Conservation (phyloP, 805 yeast species). For the Candida caryicola region DNA sequence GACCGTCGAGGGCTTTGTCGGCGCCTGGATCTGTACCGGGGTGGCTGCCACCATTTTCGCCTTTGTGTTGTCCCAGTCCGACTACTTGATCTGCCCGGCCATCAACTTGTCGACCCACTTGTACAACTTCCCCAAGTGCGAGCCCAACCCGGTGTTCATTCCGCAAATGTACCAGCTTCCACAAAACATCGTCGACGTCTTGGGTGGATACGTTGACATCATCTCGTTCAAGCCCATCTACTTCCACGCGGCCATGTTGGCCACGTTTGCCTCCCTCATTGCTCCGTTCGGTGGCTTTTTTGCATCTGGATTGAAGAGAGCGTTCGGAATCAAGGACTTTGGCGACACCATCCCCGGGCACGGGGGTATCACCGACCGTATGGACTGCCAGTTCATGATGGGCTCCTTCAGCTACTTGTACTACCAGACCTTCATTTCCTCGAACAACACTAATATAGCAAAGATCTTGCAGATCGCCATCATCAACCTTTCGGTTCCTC, state of each 20-base stretch:
- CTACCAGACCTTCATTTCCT: slow-evolving; percentile 86
- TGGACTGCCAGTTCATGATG: slow-evolving; percentile 97
- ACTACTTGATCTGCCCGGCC: slow-evolving; percentile 88
- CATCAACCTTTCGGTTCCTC: slow-evolving; percentile 62
- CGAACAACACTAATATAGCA: slow-evolving; percentile 68
- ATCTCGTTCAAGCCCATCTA: slow-evolving; percentile 80
- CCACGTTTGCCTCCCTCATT: slow-evolving; percentile 92
- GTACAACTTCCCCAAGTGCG: slow-evolving; percentile 67
- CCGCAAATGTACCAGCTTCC: slow-evolving; percentile 80
- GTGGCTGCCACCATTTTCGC: slow-evolving; percentile 67
- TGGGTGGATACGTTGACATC: slow-evolving; percentile 38
- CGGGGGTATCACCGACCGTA: slow-evolving; percentile 96
- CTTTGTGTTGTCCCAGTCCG: slow-evolving; percentile 57
- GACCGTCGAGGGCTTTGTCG: slow-evolving; percentile 95
- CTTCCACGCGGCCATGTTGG: slow-evolving; percentile 80
- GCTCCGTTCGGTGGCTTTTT: slow-evolving; percentile 99
- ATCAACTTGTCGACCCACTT: slow-evolving; percentile 59
- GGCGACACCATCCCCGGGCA: slow-evolving; percentile 99
- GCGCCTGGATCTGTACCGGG: slow-evolving; percentile 95
- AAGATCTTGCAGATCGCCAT: slow-evolving; percentile 72
- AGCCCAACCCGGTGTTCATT: slow-evolving; percentile 83
- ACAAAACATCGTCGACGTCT: slow-evolving; percentile 51
- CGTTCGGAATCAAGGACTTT: slow-evolving; percentile 93
- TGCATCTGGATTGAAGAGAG: slow-evolving; percentile 95
- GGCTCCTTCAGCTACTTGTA: slow-evolving; percentile 92